Conservation (phyloP, 805 yeast genomes). For the Kodamaea leandrae region DNA sequence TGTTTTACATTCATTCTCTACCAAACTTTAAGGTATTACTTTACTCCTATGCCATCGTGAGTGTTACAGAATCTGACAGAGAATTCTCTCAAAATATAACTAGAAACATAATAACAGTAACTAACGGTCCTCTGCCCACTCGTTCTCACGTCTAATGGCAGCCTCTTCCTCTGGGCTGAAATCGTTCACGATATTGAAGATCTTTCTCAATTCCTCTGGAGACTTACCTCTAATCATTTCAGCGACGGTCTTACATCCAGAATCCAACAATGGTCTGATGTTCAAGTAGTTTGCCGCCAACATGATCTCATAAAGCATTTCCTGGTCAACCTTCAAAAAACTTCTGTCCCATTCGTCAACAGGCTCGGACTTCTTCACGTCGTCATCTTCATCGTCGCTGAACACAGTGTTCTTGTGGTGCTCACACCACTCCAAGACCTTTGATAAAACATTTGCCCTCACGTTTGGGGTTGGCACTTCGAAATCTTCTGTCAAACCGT, state of each 20-base stretch:
- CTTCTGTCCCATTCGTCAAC: constrained; percentile 95
- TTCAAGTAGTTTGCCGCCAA: constrained; percentile 79
- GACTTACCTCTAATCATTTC: constrained; percentile 80
- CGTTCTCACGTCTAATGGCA: constrained; percentile 82
- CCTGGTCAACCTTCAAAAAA: constrained; percentile 90
- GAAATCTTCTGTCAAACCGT: constrained; percentile 64
- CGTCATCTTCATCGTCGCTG: constrained; percentile 78
- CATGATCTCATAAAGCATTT: constrained; percentile 78
- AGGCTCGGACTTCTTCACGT: constrained; percentile 82
- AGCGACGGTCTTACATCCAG: constrained; percentile 80
- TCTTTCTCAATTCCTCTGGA: constrained; percentile 76
- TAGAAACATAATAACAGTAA: background rate
- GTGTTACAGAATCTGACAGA: too few species aligned
- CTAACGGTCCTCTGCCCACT: constrained; percentile 86
- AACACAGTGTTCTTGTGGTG: constrained; percentile 81
- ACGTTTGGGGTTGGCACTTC: constrained; percentile 91
- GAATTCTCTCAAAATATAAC: too few species aligned
- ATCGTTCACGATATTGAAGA: constrained; percentile 77
- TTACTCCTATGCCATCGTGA: too few species aligned
- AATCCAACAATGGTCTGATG: constrained; percentile 69
- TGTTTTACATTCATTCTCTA: background rate
- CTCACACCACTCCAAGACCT: constrained; percentile 95
- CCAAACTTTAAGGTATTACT: too few species aligned
- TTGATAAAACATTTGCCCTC: constrained; percentile 78
- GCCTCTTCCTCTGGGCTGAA: constrained; percentile 87